These are phyloP conservation scores for Rhododendron williamsianum DNA, from an alignment of 148 eudicot genomes.

Conservation along the genomic window DNA sequence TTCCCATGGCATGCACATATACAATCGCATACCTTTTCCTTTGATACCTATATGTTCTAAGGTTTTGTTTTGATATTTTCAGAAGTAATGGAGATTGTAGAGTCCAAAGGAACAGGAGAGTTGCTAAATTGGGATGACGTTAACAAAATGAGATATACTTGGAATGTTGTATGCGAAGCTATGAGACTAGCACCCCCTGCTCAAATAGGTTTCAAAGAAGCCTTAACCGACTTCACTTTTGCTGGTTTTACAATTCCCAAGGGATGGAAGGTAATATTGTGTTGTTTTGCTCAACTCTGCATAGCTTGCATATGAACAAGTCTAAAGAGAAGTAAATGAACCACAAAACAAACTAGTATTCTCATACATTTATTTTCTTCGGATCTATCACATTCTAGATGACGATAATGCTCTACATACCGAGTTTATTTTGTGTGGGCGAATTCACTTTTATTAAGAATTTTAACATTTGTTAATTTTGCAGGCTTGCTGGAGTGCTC, in stretches of 20 bases:
- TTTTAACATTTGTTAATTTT: not conserved
- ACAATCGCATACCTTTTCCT: not conserved
- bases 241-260: conserved; percentile 33
- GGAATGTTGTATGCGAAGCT: conserved; percentile 31
- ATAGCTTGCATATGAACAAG: no score
- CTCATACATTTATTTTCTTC: no score
- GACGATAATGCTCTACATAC: no score
- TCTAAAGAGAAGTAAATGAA: no score
- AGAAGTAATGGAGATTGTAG: conserved; percentile 28
- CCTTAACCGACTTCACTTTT: conserved; percentile 23
- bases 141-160: conserved; percentile 32
- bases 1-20: no score
- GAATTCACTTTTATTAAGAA: not conserved
- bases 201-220: conserved; percentile 25
- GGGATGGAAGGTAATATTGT: conserved; percentile 34
- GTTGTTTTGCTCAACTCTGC: not conserved
- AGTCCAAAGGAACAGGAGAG: conserved; percentile 14
- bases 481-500: conserved; percentile 16
- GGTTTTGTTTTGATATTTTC: not conserved
- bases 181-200: conserved; percentile 31
- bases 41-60: not conserved
- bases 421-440: no score
- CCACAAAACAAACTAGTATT: no score
- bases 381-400: no score
- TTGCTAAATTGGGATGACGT: conserved; percentile 29